Base-by-base conservation (phyloP, 75 land plant genomes). In the Selaginella tamariscina region DNA sequence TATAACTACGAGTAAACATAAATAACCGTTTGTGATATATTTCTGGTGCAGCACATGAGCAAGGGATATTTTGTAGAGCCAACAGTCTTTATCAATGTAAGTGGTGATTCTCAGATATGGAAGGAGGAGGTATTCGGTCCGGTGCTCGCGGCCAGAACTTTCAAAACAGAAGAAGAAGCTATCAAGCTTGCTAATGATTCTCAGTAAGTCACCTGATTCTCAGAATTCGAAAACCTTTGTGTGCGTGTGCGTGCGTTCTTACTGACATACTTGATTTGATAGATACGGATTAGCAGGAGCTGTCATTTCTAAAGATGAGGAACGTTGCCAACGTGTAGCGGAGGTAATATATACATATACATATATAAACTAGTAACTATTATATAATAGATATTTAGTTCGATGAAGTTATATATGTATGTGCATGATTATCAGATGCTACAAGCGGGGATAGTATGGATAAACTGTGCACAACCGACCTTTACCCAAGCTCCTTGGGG, bases 401-500 rank as follows among this genome's bases (percentile, higher is more conserved):
- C 20, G 11, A 49, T 20, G 20, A 49, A 13, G 54, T 49, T 13
- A 20, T 49, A 49, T 20, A 13, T 49, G 20, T 20, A 13, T 22
- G 21, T 8, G 22, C 63, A 5, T 26, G 67, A 2, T 28, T 9
- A 65, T 30, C 85, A 95, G 99, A 78, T 79, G 54, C 65, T 95
- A 57, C 79, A 88, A 33, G 84, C 85, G 56, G 99, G 99, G 11
- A 95, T 95, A 59, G 85, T 95, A 15, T 95, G 99, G 99, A 80
- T 95, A 30, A 95, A 95, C 75, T 95, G 99, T 78, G 85, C 99
- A 5, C 99, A 95, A 71, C 99, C 99, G 1, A 81, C 84, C 77
- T 95, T 95, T 73, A 80, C 82, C 69, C 92, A 95, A 77, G 99
- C 92, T 64, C 99, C 99, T 13, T 95, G 99, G 99, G 99, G 99